Conservation (phyloP, 2,329 filamentous ascomycete species). For the Metarhizium brunneum region DNA sequence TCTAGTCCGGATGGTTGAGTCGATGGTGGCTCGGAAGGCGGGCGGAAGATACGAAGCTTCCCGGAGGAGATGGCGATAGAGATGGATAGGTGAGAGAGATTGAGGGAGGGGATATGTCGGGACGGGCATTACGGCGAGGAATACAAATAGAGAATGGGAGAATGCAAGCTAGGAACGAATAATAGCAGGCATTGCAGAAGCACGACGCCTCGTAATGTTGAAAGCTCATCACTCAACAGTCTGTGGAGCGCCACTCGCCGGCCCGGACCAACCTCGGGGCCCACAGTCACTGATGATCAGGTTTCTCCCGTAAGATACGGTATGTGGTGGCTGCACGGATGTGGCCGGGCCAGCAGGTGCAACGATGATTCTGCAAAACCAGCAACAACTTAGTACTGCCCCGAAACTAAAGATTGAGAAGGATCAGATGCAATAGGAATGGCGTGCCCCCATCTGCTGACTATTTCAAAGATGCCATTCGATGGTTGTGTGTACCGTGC, state of each 20-base stretch:
- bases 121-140: conserved; percentile 16
- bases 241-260: not conserved
- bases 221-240: not conserved
- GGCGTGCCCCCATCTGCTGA: too few relatives aligned
- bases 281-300: not conserved
- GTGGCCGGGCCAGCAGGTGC: too few relatives aligned
- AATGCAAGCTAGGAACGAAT: not conserved
- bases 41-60: conserved; percentile 51
- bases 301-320: too few relatives aligned
- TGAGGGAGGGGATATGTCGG: conserved; percentile 16
- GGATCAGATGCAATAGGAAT: too few relatives aligned
- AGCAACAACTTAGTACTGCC: too few relatives aligned
- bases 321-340: too few relatives aligned
- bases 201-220: too few relatives aligned
- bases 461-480: too few relatives aligned
- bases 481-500: too few relatives aligned
- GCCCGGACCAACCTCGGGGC: conserved; percentile 4
- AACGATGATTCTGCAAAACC: too few relatives aligned
- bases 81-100: conserved; percentile 18
- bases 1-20: conserved; percentile 31
- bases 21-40: conserved; percentile 35
- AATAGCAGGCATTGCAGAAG: not conserved
- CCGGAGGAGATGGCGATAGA: conserved; percentile 52
- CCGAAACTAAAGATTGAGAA: too few relatives aligned
- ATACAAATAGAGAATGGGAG: not conserved